A percentile compares a stretch with the other conserved stretches of the same genome.
phyloP scores from a whole-genome alignment of 345 rosid species.

The Salix exigua region DNA sequence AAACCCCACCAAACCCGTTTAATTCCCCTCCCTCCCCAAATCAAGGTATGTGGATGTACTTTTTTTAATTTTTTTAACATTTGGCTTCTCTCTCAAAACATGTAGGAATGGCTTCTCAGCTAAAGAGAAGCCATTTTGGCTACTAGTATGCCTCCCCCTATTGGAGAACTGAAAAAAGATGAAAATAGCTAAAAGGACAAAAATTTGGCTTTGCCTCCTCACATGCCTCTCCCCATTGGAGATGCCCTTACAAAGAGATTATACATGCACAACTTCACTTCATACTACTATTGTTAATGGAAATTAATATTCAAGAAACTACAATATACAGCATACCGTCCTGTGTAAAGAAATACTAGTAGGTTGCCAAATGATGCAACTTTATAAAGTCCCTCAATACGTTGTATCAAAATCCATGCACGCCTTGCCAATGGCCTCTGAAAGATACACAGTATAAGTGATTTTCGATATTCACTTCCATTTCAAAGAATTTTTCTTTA shows the following conservation, averaged over 20 bases:
- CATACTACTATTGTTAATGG: background rate
- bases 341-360: constrained; percentile 79
- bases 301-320: background rate
- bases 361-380: constrained; percentile 89
- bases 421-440: constrained; percentile 87
- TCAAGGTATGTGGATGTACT: too few species aligned
- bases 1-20: too few species aligned
- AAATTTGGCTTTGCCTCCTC: too few species aligned
- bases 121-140: too few species aligned
- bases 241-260: background rate
- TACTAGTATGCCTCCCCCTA: too few species aligned
- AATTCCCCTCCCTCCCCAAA: too few species aligned
- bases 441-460: constrained; percentile 2
- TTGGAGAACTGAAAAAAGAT: too few species aligned
- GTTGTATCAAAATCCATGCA: constrained; percentile 74
- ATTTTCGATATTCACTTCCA: background rate
- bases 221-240: too few species aligned
- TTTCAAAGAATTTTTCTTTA: background rate
- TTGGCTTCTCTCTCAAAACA: too few species aligned
- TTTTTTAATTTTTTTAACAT: too few species aligned
- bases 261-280: background rate
- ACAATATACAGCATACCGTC: constrained; percentile 49
- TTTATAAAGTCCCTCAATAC: constrained; percentile 79
- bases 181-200: too few species aligned
- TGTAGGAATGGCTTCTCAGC: too few species aligned